Evolutionary conservation across 1,284 basidiomycete species (phyloP).

Genomic region (Cryptococcus floricola): DNA sequence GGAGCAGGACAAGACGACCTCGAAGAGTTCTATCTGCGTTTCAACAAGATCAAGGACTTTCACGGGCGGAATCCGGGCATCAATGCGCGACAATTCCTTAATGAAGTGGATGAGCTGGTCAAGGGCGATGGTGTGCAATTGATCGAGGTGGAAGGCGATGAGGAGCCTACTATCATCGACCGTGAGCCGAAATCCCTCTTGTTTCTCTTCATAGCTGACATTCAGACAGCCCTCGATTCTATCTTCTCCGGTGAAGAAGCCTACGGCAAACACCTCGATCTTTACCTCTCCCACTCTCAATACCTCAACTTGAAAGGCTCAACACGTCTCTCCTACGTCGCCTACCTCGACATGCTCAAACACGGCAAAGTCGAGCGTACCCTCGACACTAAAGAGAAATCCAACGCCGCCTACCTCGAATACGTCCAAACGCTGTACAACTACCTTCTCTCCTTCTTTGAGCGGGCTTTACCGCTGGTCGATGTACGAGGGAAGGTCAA

Average conservation of each 20-base stretch:
- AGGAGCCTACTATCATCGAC: conserved; percentile 60
- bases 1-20: conserved; percentile 63
- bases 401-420: conserved; percentile 71
- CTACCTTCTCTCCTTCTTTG: conserved; percentile 82
- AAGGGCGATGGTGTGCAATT: conserved; percentile 45
- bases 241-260: conserved; percentile 94
- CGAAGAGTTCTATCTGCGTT: conserved; percentile 87
- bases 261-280: conserved; percentile 89
- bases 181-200: conserved; percentile 33
- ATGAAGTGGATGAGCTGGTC: conserved; percentile 70
- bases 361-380: conserved; percentile 55
- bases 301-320: conserved; percentile 87
- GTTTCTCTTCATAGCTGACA: neutral
- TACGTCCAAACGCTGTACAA: conserved; percentile 77
- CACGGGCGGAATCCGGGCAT: conserved; percentile 90
- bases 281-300: conserved; percentile 80
- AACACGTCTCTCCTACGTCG: conserved; percentile 78
- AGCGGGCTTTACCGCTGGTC: conserved; percentile 80
- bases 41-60: conserved; percentile 92
- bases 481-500: conserved; percentile 69
- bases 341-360: conserved; percentile 78
- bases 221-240: conserved; percentile 67
- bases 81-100: conserved; percentile 70
- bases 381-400: conserved; percentile 66
- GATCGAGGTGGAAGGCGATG: conserved; percentile 59